Conservation (phyloP, 257 asterid genomes). For the Fraxinus quadrangulata region DNA sequence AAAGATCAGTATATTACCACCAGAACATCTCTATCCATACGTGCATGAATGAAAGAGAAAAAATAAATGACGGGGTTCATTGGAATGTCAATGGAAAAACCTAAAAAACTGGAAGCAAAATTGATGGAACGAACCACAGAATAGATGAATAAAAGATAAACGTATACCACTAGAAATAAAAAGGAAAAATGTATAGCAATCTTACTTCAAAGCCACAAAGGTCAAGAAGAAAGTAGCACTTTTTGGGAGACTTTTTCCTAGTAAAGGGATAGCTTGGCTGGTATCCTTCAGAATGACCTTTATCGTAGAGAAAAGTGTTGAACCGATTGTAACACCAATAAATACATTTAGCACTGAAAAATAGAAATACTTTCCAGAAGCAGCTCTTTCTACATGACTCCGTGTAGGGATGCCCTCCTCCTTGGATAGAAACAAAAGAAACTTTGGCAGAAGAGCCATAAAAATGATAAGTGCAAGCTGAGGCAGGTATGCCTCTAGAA, state of each 20-base stretch:
- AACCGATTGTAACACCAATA: slow-evolving; percentile 80
- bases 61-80: not conserved
- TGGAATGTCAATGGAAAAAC: not conserved
- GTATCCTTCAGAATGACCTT: slow-evolving; percentile 58
- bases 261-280: slow-evolving; percentile 30
- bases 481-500: slow-evolving; percentile 84
- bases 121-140: not conserved
- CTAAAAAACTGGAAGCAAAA: not conserved
- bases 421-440: slow-evolving; percentile 77
- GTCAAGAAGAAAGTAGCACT: slow-evolving; percentile 97
- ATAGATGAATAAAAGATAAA: not conserved
- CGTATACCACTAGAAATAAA: not conserved
- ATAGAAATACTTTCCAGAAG: slow-evolving; percentile 89
- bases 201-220: slow-evolving; percentile 91
- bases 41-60: not conserved
- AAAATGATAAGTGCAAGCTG: slow-evolving; percentile 85
- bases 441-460: slow-evolving; percentile 74
- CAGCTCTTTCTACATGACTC: slow-evolving; percentile 80
- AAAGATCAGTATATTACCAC: not conserved
- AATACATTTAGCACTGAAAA: slow-evolving; percentile 81
- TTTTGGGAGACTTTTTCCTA: slow-evolving; percentile 86
- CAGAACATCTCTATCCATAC: not conserved
- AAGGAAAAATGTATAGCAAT: not conserved
- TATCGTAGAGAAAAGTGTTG: slow-evolving; percentile 58
- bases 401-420: slow-evolving; percentile 81